phyloP scores from a whole-genome alignment of 176 grass and related monocot genomes.

The Cenchrus fungigraminus region DNA sequence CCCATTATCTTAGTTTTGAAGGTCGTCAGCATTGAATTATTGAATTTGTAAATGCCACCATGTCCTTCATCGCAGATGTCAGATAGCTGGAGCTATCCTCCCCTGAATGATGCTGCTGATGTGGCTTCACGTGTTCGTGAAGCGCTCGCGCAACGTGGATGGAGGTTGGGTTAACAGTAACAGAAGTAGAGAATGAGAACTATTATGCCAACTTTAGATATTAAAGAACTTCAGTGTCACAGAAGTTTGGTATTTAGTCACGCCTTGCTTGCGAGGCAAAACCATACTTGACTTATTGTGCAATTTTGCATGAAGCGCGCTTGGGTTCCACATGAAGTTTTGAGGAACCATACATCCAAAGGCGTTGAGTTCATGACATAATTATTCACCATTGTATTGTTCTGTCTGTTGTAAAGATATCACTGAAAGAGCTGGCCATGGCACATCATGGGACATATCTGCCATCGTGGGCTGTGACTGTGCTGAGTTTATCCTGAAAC shows the following conservation, averaged over 20 bases:
- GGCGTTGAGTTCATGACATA: neutral
- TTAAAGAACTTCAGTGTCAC: neutral
- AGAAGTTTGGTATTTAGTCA: neutral
- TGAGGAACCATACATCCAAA: neutral
- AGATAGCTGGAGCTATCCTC: constrained; percentile 86
- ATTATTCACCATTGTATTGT: constrained; percentile 1
- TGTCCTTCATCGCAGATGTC: constrained; percentile 62
- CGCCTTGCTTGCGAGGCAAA: neutral
- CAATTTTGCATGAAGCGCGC: neutral
- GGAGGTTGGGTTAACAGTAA: constrained; percentile 57
- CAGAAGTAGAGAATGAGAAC: neutral
- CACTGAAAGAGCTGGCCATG: neutral
- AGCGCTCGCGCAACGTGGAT: constrained; percentile 65
- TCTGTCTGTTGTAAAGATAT: constrained; percentile 5
- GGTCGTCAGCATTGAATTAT: neutral
- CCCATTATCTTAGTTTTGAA: neutral
- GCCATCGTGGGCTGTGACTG: constrained; percentile 39
- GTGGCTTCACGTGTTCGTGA: constrained; percentile 62
- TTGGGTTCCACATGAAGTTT: neutral
- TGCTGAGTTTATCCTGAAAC: constrained; percentile 24
- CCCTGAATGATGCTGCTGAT: constrained; percentile 71
- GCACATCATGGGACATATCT: constrained; percentile 3
- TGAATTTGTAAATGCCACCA: constrained; percentile 13
- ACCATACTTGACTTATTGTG: too few species aligned
- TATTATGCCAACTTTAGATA: neutral